Evolutionary conservation across 306 rosid genomes (phyloP).

Genomic region (Quercus agrifolia): DNA sequence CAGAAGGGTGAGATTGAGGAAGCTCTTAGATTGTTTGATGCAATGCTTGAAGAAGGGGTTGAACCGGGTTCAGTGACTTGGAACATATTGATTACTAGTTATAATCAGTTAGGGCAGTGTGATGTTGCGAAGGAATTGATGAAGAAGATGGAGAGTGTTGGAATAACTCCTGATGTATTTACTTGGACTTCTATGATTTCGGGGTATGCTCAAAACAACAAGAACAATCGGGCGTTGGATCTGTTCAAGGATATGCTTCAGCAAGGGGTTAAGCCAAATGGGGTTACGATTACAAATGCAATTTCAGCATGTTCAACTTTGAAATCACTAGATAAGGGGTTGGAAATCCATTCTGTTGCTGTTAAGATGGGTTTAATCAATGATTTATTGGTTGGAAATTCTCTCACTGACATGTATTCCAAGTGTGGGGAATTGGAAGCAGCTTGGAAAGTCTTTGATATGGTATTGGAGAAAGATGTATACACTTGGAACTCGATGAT

Average conservation of each 20-base stretch:
- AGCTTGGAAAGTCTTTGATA: constrained; percentile 61
- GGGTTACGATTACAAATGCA: constrained; percentile 66
- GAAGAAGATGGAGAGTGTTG: constrained; percentile 76
- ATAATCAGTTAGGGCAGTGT: constrained; percentile 62
- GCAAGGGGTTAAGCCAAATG: constrained; percentile 61
- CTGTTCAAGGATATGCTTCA: constrained; percentile 61
- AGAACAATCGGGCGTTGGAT: constrained; percentile 56
- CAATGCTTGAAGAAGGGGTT: constrained; percentile 57
- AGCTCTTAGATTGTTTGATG: constrained; percentile 57
- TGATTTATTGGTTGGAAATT: constrained; percentile 58
- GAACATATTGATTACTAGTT: constrained; percentile 73
- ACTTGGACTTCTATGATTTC: constrained; percentile 97
- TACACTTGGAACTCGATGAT: constrained; percentile 95
- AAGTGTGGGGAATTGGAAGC: constrained; percentile 81
- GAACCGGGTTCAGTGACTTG: constrained; percentile 73
- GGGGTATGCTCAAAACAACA: constrained; percentile 73
- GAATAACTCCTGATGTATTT: constrained; percentile 76
- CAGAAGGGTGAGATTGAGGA: constrained; percentile 52
- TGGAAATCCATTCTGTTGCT: constrained; percentile 70
- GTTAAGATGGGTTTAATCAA: constrained; percentile 50
- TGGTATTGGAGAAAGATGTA: constrained; percentile 60
- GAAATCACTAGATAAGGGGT: constrained; percentile 57
- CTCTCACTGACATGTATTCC: constrained; percentile 78
- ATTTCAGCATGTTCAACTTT: constrained; percentile 66
- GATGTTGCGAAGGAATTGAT: constrained; percentile 67